Evolutionary conservation across 257 asterid genomes (phyloP).

Genomic region (Mentha longifolia): DNA sequence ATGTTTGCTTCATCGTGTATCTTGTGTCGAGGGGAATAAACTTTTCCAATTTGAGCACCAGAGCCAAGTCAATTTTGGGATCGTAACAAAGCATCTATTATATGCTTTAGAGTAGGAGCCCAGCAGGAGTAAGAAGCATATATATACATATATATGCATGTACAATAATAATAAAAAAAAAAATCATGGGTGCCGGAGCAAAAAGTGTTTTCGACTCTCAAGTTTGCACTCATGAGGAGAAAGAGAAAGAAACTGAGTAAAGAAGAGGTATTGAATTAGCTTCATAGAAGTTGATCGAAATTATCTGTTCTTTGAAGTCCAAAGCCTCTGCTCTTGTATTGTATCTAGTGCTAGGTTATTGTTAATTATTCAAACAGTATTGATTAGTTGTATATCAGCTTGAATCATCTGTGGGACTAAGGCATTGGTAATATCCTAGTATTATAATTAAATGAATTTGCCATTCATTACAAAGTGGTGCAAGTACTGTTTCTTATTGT

Average conservation of each 20-base stretch:
- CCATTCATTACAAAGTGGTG: no score
- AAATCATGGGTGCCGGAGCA: background rate
- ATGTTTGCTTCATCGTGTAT: constrained; percentile 59
- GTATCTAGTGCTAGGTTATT: constrained; percentile 32
- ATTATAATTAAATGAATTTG: constrained; percentile 1
- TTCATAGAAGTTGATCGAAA: constrained; percentile 2
- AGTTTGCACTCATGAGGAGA: background rate
- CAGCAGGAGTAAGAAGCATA: background rate
- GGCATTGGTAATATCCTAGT: background rate
- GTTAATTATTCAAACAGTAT: background rate
- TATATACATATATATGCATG: background rate
- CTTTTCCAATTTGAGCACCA: constrained; percentile 42
- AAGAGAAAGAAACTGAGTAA: background rate
- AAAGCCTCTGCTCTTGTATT: background rate
- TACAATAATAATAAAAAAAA: background rate
- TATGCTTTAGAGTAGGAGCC: background rate
- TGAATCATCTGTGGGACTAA: constrained; percentile 13
- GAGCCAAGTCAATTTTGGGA: constrained; percentile 42
- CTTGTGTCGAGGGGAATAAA: constrained; percentile 53
- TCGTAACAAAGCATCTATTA: constrained; percentile 15
- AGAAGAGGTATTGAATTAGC: constrained; percentile 11
- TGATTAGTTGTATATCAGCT: background rate
- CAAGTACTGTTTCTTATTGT: no score
- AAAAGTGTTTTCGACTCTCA: constrained; percentile 5
- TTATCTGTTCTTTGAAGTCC: constrained; percentile 18